These are phyloP conservation scores for Kluyveromyces nonfermentans DNA, from an alignment of 805 yeast genomes.

Conservation along the genomic window DNA sequence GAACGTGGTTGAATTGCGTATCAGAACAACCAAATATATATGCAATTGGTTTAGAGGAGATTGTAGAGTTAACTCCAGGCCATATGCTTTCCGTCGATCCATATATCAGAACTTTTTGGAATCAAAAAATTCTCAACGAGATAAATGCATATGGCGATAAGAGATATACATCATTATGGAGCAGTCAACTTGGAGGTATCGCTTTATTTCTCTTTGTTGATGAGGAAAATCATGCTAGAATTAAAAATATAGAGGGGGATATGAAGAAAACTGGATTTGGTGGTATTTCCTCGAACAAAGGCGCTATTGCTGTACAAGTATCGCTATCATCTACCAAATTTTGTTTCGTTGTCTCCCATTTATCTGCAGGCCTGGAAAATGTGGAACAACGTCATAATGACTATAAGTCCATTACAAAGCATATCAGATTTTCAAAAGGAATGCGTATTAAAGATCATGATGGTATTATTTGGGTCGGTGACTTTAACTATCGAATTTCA, in stretches of 20 bases:
- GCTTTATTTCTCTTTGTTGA: conserved; percentile 60
- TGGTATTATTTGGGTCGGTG: conserved; percentile 84
- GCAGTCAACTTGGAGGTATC: conserved; percentile 82
- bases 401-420: conserved; percentile 67
- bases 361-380: conserved; percentile 87
- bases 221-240: conserved; percentile 39
- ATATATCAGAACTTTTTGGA: conserved; percentile 53
- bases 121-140: conserved; percentile 42
- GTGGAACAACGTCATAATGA: conserved; percentile 79
- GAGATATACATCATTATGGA: conserved; percentile 51
- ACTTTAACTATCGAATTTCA: conserved; percentile 77
- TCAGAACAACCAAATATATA: conserved; percentile 53
- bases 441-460: conserved; percentile 66
- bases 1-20: conserved; percentile 70
- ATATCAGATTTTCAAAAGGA: conserved; percentile 52
- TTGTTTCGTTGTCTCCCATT: conserved; percentile 76
- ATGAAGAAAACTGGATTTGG: conserved; percentile 89
- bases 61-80: conserved; percentile 74
- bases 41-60: conserved; percentile 82
- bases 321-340: conserved; percentile 56
- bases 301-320: conserved; percentile 68
- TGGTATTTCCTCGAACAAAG: conserved; percentile 78
- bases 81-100: conserved; percentile 76
- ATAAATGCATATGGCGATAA: conserved; percentile 35
- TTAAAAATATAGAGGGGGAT: conserved; percentile 58